Conservation (phyloP, 495 filamentous ascomycete species). For the Cladorrhinum samala region DNA sequence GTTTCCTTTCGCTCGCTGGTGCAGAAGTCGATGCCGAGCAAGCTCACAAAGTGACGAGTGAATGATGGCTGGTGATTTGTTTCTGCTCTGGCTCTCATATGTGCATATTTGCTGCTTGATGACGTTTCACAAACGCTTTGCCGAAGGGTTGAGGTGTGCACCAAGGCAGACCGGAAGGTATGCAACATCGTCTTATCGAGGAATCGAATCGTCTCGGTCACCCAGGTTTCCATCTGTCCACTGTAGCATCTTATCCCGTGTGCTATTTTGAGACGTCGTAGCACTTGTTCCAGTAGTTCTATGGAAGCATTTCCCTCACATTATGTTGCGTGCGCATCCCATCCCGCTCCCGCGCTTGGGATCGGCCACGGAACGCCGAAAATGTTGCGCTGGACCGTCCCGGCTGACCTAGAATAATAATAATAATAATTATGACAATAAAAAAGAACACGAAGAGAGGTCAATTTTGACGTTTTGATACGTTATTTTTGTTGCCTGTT, state of each 20-base stretch:
- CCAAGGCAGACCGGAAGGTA: too few relatives aligned
- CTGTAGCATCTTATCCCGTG: not conserved
- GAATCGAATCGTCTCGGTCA: not conserved
- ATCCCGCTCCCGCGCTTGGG: slow-evolving; percentile 3
- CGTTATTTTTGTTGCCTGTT: not conserved
- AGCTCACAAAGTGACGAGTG: not conserved
- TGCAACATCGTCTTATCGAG: not conserved
- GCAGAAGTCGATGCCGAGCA: not conserved
- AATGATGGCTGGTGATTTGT: not conserved
- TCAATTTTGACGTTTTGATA: not conserved
- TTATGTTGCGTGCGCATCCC: slow-evolving; percentile 7
- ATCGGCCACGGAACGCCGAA: slow-evolving; percentile 1
- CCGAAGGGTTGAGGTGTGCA: not conserved
- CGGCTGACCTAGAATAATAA: not conserved
- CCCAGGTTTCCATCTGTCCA: not conserved
- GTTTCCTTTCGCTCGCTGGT: slow-evolving; percentile 4
- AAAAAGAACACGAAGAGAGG: too few relatives aligned
- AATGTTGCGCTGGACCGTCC: slow-evolving; percentile 1
- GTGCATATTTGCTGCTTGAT: too few relatives aligned
- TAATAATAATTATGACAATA: not conserved
- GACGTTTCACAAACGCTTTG: not conserved
- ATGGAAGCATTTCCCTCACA: slow-evolving; percentile 7
- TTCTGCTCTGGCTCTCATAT: too few relatives aligned
- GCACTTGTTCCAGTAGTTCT: not conserved
- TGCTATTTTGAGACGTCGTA: not conserved